Conservation (phyloP, 495 filamentous ascomycete species). For the Achaetomiella virescens region DNA sequence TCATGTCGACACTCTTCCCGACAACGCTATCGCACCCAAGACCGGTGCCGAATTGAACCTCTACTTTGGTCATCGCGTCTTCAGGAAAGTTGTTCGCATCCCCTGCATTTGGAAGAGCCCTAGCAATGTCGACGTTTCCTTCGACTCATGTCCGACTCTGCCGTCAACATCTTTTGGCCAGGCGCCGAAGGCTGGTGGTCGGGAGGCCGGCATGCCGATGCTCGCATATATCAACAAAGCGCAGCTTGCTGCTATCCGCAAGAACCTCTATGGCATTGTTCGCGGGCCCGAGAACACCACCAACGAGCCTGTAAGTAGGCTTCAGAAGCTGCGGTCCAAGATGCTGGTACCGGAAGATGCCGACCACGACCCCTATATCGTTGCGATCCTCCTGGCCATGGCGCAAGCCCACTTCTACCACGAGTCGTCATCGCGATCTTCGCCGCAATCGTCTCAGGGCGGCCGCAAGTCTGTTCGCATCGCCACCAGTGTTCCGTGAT, state of each 20-base stretch:
- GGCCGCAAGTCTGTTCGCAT: constrained; percentile 9
- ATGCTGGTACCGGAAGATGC: constrained; percentile 32
- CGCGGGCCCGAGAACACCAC: constrained; percentile 20
- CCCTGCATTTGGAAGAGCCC: constrained; percentile 34
- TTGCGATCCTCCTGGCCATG: constrained; percentile 40
- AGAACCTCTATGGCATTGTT: constrained; percentile 28
- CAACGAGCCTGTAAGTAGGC: constrained; percentile 31
- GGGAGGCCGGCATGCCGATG: constrained; percentile 23
- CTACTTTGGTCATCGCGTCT: constrained; percentile 31
- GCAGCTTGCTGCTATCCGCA: constrained; percentile 29
- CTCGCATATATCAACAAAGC: constrained; percentile 38
- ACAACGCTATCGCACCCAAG: constrained; percentile 19
- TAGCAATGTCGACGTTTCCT: constrained; percentile 21
- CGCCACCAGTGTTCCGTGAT: constrained; percentile 25
- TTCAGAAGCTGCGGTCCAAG: constrained; percentile 35
- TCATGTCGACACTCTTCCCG: constrained; percentile 35
- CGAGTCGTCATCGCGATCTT: constrained; percentile 5
- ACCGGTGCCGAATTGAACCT: constrained; percentile 29
- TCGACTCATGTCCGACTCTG: constrained; percentile 33
- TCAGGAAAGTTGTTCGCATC: constrained; percentile 27
- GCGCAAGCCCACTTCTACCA: constrained; percentile 40
- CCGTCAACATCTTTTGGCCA: constrained; percentile 16
- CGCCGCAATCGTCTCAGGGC: constrained; percentile 16
- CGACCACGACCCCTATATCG: constrained; percentile 40
- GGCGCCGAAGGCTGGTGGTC: constrained; percentile 1